A percentile compares a stretch with the other conserved stretches of the same genome.
These are phyloP conservation scores for Neurospora africana DNA, from an alignment of 495 filamentous ascomycete species.

Conservation along the genomic window DNA sequence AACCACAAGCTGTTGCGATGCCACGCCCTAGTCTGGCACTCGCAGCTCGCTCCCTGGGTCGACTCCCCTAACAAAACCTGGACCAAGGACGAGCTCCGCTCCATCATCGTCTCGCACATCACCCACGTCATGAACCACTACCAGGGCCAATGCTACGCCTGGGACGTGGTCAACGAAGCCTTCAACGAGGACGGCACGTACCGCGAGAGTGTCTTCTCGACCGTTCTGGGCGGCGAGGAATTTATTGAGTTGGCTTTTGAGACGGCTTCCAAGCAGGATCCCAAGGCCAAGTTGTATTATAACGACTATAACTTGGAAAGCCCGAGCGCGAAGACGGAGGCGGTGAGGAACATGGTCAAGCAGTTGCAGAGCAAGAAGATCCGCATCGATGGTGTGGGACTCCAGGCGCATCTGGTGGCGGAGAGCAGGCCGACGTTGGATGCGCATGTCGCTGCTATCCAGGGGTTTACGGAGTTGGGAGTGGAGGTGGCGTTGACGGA, in stretches of 20 bases:
- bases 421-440: slow-evolving; percentile 34
- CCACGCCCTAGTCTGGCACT: slow-evolving; percentile 51
- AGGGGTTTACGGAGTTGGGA: slow-evolving; percentile 31
- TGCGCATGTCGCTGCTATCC: slow-evolving; percentile 32
- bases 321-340: slow-evolving; percentile 11
- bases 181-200: slow-evolving; percentile 54
- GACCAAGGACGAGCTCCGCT: slow-evolving; percentile 38
- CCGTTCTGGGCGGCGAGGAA: slow-evolving; percentile 39
- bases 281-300: slow-evolving; percentile 51
- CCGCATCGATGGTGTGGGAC: slow-evolving; percentile 38
- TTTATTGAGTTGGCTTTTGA: slow-evolving; percentile 47
- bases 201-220: slow-evolving; percentile 42
- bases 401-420: slow-evolving; percentile 47
- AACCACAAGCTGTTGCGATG: slow-evolving; percentile 39
- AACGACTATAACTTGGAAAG: slow-evolving; percentile 53
- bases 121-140: slow-evolving; percentile 41
- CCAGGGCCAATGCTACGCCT: slow-evolving; percentile 40
- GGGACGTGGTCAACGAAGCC: slow-evolving; percentile 60
- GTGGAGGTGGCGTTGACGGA: slow-evolving; percentile 48
- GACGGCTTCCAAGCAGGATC: slow-evolving; percentile 39
- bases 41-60: slow-evolving; percentile 46
- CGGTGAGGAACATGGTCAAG: slow-evolving; percentile 13
- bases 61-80: slow-evolving; percentile 37
- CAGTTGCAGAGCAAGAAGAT: slow-evolving; percentile 34
- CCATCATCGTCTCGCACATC: slow-evolving; percentile 40